These are phyloP conservation scores for Curvularia sp. DNA, from an alignment of 2,329 filamentous ascomycete species.

Conservation along the genomic window DNA sequence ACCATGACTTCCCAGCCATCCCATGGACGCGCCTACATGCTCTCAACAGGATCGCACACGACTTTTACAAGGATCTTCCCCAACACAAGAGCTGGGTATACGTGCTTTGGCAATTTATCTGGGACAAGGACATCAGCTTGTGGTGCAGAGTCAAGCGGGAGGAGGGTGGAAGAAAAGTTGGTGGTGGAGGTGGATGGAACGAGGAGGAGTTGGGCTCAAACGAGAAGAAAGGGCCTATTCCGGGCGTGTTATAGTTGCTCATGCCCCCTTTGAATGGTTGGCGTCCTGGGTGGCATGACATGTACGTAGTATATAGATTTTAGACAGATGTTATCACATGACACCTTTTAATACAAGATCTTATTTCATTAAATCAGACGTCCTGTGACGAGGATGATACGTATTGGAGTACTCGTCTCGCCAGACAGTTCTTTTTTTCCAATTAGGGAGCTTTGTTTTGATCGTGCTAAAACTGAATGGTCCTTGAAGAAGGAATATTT, in stretches of 20 bases:
- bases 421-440: neutral
- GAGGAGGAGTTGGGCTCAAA: conserved; percentile 59
- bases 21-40: conserved; percentile 88
- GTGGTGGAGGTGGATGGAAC: conserved; percentile 53
- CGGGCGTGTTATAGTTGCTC: conserved; percentile 41
- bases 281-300: conserved; percentile 11
- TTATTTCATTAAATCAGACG: neutral
- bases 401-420: neutral
- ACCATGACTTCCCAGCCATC: conserved; percentile 97
- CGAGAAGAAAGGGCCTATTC: conserved; percentile 57
- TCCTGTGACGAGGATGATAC: neutral
- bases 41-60: conserved; percentile 79
- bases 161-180: conserved; percentile 72
- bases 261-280: conserved; percentile 1
- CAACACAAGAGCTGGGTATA: conserved; percentile 88
- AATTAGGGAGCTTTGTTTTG: neutral
- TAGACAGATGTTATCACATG: neutral
- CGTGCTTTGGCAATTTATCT: conserved; percentile 95
- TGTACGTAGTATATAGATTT: conserved; percentile 4
- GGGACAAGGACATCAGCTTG: conserved; percentile 86
- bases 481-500: no score
- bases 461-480: no score
- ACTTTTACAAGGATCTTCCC: conserved; percentile 91
- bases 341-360: neutral
- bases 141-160: conserved; percentile 93